These are phyloP conservation scores for Apophysomyces variabilis DNA, from an alignment of 371 early-diverging fungal genomes.

Conservation along the genomic window DNA sequence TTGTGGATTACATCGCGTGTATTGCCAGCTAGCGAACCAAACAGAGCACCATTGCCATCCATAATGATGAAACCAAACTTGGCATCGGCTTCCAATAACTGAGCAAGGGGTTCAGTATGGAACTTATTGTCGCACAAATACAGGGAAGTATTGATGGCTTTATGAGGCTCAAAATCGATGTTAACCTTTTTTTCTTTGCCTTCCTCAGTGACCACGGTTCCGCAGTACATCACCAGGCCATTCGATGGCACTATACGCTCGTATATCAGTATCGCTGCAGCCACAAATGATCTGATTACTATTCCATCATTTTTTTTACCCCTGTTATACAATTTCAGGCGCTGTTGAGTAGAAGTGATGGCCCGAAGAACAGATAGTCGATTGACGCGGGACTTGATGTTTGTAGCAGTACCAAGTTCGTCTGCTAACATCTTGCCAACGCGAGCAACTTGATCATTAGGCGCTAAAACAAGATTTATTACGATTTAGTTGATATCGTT, in stretches of 20 bases:
- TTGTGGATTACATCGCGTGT: slow-evolving; percentile 97
- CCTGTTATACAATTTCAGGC: slow-evolving; percentile 94
- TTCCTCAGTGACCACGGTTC: slow-evolving; percentile 98
- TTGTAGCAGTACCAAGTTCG: slow-evolving; percentile 99
- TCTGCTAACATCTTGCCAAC: slow-evolving; percentile 96
- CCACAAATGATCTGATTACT: not conserved
- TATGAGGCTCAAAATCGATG: slow-evolving; percentile 99
- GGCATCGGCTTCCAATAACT: slow-evolving; percentile 95
- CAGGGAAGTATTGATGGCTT: slow-evolving; percentile 99
- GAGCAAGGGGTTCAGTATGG: slow-evolving; percentile 96
- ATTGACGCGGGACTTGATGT: slow-evolving; percentile 99
- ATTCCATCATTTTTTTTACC: slow-evolving; percentile 38
- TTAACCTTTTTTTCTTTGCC: slow-evolving; percentile 99
- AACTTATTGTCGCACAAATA: slow-evolving; percentile 99
- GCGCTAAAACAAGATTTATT: slow-evolving; percentile 50
- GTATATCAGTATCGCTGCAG: not conserved
- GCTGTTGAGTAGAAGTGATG: slow-evolving; percentile 98
- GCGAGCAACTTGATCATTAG: slow-evolving; percentile 95
- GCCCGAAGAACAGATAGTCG: slow-evolving; percentile 97
- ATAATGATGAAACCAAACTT: slow-evolving; percentile 99
- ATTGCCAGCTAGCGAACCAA: slow-evolving; percentile 98
- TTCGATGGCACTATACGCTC: slow-evolving; percentile 81
- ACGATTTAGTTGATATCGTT: not conserved
- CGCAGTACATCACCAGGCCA: slow-evolving; percentile 96
- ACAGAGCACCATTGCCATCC: slow-evolving; percentile 99